Evolutionary conservation across 345 rosid species (phyloP), one percentile per base, ranked within the genome.

Genomic region (Brassica incana): DNA sequence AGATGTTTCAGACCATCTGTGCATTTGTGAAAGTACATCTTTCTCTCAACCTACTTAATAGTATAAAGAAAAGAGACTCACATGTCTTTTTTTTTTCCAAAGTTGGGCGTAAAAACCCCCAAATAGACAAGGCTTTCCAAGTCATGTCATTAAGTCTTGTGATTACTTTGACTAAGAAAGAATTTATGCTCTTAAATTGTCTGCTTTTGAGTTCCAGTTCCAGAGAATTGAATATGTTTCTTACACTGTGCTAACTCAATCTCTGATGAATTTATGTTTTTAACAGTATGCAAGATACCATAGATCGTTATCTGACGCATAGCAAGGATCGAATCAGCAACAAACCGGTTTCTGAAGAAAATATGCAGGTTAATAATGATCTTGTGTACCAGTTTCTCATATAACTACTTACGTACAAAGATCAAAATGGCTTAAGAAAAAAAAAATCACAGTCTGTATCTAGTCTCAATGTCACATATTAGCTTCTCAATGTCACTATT

Each of bases 251-350:
- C 48, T 15, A 29, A 64, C 64, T 65, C 30, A 18, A 36, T 80
- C 40, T 63, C 52, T 69, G 50, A 62, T 76, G 60, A 45, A 5
- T 30, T 76, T 1, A 48, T 80, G 71, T 61, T 72, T 72, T 61
- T 16, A 71, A 69, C 81, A 88, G 91, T 85, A 78, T 86, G 88
- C 85, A 80, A 78, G 85, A 81, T 38, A 86, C 88, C 48, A 79
- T 88, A 64, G 85, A 78, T 67, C 89, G 88, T 32, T 86, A 86
- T 58, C 50, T 80, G 73, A 86, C 65, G 86, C 85, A 86, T 81
- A 70, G 83, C 14, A 85, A 84, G 76, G 87, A 86, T 25, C 82
- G 78, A 84, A 58, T 68, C 77, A 83, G 18, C 71, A 73, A 16
- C 76, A 84, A 75, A 72, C 84, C 83, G 27, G 69, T 77, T 72